These are phyloP conservation scores for Fusarium camptoceras DNA, from an alignment of 2,329 filamentous ascomycete species.

Conservation along the genomic window DNA sequence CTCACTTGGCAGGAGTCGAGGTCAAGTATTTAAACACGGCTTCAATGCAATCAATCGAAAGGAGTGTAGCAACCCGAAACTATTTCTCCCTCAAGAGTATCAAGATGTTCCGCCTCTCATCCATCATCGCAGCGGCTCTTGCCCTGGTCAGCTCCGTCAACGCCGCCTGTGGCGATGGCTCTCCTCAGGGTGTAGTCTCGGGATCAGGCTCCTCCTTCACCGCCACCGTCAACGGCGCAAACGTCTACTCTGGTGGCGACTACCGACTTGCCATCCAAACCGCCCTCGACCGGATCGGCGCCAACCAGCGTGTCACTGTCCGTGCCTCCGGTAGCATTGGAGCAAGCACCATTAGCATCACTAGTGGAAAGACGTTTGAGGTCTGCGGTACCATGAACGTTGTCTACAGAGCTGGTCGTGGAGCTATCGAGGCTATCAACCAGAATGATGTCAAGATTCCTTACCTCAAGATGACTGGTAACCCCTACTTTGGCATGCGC, in stretches of 20 bases:
- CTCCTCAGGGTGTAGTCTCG: slow-evolving; percentile 59
- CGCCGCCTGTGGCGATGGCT: slow-evolving; percentile 62
- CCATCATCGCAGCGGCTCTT: slow-evolving; percentile 55
- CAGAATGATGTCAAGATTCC: slow-evolving; percentile 64
- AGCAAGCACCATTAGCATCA: slow-evolving; percentile 62
- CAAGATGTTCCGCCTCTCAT: slow-evolving; percentile 51
- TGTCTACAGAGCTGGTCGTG: slow-evolving; percentile 56
- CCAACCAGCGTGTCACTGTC: slow-evolving; percentile 65
- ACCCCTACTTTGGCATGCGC: slow-evolving; percentile 67
- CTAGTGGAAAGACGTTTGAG: slow-evolving; percentile 67
- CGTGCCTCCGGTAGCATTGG: slow-evolving; percentile 67
- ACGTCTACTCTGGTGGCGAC: slow-evolving; percentile 64
- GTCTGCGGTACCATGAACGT: slow-evolving; percentile 68
- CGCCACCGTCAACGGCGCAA: slow-evolving; percentile 57
- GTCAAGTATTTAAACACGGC: neutral
- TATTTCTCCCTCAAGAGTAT: neutral
- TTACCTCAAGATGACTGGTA: slow-evolving; percentile 68
- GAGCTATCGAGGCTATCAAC: slow-evolving; percentile 65
- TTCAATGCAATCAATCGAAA: neutral
- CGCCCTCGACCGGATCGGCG: slow-evolving; percentile 63
- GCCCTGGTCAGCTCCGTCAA: slow-evolving; percentile 54
- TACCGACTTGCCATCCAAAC: slow-evolving; percentile 66
- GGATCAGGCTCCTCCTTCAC: slow-evolving; percentile 61
- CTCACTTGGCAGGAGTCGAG: fast-evolving
- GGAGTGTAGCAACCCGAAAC: neutral